phyloP scores from a whole-genome alignment of 192 early-diverging fungal species.

The Rhizoclosmatium globosum region DNA sequence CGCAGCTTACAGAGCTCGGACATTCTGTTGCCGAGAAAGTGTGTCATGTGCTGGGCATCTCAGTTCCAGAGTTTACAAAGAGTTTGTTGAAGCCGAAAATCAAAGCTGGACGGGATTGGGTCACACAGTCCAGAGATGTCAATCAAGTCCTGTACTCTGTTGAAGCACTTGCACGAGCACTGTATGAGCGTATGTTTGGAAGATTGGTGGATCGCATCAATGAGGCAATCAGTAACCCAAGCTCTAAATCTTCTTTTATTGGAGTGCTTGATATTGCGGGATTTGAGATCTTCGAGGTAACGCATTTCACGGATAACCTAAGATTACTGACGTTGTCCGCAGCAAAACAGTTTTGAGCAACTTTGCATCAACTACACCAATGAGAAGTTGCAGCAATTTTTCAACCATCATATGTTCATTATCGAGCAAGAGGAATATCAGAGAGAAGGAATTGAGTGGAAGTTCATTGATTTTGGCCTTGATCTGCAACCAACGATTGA shows the following conservation, averaged over 20 bases:
- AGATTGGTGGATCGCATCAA: conserved; percentile 93
- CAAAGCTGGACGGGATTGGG: conserved; percentile 96
- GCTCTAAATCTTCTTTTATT: conserved; percentile 85
- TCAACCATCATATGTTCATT: conserved; percentile 99
- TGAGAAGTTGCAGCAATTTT: conserved; percentile 98
- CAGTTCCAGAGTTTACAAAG: conserved; percentile 85
- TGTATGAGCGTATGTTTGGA: conserved; percentile 98
- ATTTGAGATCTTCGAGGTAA: conserved; percentile 97
- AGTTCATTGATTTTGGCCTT: conserved; percentile 96
- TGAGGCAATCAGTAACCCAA: conserved; percentile 59
- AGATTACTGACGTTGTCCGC: not conserved
- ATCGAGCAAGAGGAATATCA: conserved; percentile 98
- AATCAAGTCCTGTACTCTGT: conserved; percentile 88
- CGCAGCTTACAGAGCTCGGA: conserved; percentile 75
- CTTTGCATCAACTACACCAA: conserved; percentile 99
- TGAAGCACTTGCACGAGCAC: conserved; percentile 88
- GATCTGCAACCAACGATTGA: conserved; percentile 99
- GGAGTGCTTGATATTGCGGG: conserved; percentile 99
- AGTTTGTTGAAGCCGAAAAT: conserved; percentile 88
- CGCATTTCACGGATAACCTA: not conserved
- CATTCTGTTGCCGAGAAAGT: conserved; percentile 79
- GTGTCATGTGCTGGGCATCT: conserved; percentile 94
- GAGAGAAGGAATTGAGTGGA: conserved; percentile 97
- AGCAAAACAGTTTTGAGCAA: conserved; percentile 97
- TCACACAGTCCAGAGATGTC: conserved; percentile 86